phyloP scores from a whole-genome alignment of 768 basidiomycete species.

The Lepiota brunneoincarnata region DNA sequence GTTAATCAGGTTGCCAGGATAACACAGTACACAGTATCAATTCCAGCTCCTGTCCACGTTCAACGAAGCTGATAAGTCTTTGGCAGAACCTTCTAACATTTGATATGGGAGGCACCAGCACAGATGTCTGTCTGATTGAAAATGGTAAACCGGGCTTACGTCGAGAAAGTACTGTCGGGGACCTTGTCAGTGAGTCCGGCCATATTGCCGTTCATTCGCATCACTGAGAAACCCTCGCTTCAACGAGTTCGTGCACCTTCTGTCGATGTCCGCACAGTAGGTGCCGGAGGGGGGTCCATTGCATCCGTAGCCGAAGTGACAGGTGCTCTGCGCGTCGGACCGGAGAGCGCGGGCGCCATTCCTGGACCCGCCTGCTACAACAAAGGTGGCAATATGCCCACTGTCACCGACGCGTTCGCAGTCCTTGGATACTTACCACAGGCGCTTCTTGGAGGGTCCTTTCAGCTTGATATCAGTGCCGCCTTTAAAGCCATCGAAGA shows the following conservation, averaged over 20 bases:
- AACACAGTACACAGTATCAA: constrained; percentile 13
- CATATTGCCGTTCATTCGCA: neutral
- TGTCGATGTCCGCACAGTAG: constrained; percentile 23
- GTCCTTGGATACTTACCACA: constrained; percentile 26
- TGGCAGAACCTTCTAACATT: constrained; percentile 24
- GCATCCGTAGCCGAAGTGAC: constrained; percentile 21
- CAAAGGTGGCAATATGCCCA: constrained; percentile 25
- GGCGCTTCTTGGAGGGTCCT: constrained; percentile 24
- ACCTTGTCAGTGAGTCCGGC: constrained; percentile 18
- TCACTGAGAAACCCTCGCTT: neutral
- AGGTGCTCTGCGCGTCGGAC: constrained; percentile 26
- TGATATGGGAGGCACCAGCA: constrained; percentile 27
- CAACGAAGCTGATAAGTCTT: neutral
- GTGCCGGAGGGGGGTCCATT: constrained; percentile 19
- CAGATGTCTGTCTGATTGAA: constrained; percentile 27
- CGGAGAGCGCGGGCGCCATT: constrained; percentile 26
- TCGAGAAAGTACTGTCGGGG: constrained; percentile 25
- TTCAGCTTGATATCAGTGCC: constrained; percentile 24
- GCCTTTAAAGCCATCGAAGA: constrained; percentile 20
- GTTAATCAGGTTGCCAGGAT: constrained; percentile 15
- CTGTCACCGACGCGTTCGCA: constrained; percentile 28
- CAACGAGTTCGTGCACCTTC: constrained; percentile 23
- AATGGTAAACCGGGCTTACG: constrained; percentile 24
- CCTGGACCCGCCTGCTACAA: constrained; percentile 30
- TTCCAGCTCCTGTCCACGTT: neutral